Conservation (phyloP, 495 filamentous ascomycete genomes). For the Penicillium verhagenii region DNA sequence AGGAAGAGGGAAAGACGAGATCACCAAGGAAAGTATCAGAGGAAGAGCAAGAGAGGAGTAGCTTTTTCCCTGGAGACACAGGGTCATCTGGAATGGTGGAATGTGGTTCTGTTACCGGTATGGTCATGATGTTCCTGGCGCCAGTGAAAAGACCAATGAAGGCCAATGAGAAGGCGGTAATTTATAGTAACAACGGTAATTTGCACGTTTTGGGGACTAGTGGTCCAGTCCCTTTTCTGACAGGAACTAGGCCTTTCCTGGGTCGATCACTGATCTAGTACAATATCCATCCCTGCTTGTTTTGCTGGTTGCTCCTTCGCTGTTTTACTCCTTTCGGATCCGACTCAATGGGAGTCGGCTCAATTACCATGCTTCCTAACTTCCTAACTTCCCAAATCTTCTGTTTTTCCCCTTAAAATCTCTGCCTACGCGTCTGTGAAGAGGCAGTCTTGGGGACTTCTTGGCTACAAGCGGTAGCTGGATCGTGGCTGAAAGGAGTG, state of each 20-base stretch:
- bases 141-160: neutral
- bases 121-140: neutral
- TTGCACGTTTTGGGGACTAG: neutral
- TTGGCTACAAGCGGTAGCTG: slow-evolving; percentile 35
- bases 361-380: neutral
- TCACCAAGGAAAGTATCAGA: slow-evolving; percentile 8
- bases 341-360: neutral
- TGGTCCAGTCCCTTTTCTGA: neutral
- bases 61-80: slow-evolving; percentile 1
- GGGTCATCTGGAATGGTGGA: slow-evolving; percentile 10
- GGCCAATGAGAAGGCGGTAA: neutral
- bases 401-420: neutral
- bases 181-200: neutral
- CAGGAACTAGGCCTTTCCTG: neutral
- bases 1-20: slow-evolving; percentile 6
- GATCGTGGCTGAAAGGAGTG: slow-evolving; percentile 21
- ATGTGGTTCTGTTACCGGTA: slow-evolving; percentile 9
- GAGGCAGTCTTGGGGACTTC: slow-evolving; percentile 17
- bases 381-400: neutral
- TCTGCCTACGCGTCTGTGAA: slow-evolving; percentile 26
- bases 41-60: neutral
- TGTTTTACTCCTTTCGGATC: neutral
- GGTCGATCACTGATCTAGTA: neutral
- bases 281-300: neutral
- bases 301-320: too few relatives aligned